These are phyloP conservation scores for Globisporangium cylindrosporum DNA, from an alignment of 352 stramenopile species.

Conservation along the genomic window DNA sequence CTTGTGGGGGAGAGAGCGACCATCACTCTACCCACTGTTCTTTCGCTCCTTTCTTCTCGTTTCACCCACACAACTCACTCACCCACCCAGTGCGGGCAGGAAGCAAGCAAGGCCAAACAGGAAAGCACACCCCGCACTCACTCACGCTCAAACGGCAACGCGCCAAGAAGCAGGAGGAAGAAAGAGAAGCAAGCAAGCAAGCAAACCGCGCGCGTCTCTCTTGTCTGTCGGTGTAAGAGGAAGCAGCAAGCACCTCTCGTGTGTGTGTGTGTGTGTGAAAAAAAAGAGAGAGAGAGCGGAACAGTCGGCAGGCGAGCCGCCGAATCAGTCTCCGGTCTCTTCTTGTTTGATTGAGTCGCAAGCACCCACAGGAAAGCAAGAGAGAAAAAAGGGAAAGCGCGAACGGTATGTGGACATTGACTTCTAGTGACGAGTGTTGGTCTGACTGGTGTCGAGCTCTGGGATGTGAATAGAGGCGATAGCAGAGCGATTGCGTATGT, in stretches of 20 bases:
- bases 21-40: constrained; percentile 11
- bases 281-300: not conserved
- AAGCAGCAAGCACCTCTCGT: not conserved
- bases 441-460: not conserved
- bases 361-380: not conserved
- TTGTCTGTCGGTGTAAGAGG: not conserved
- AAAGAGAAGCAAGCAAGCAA: not conserved
- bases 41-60: constrained; percentile 4
- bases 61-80: constrained; percentile 7
- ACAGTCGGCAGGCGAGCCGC: not conserved
- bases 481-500: not conserved
- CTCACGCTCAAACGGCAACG: not conserved
- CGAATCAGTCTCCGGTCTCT: not conserved
- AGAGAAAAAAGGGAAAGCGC: not conserved
- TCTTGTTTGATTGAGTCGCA: not conserved
- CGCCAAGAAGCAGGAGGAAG: not conserved
- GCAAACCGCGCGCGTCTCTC: not conserved
- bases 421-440: not conserved
- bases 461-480: not conserved
- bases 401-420: not conserved
- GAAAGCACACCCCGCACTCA: constrained; percentile 8
- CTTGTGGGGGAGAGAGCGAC: not conserved
- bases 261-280: not conserved
- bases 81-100: constrained; percentile 1
- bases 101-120: not conserved